Evolutionary conservation across 768 basidiomycete species (phyloP), one percentile per base, ranked within the genome.

Genomic region (Amanita phalloides): DNA sequence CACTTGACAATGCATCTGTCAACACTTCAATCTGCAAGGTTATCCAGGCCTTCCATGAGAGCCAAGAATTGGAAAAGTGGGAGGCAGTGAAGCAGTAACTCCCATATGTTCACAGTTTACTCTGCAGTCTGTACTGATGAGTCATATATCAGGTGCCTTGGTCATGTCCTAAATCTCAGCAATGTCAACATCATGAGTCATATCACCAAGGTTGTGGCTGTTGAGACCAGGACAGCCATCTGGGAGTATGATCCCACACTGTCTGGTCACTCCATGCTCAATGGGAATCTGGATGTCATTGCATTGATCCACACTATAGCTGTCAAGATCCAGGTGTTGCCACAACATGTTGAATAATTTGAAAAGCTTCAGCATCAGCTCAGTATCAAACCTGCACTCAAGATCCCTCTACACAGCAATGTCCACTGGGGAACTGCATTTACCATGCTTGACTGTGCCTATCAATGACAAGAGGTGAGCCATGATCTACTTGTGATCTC

Each of bases 241-340:
- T 70, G 66, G 67, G 63, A 66, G 14, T 68, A 64, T 50, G 61
- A 70, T 26, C 67, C 66, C 0, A 14, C 17, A 0, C 26, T 54
- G n/a, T 4, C 14, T 38, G 2, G 53, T 53, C 23, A 68, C 66
- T 44, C 36, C 46, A 10, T 50, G 49, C 26, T 62, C 59, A 35
- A 26, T 6, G 6, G 39, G 13, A 21, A 21, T 21, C 20, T n/a
- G 39, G 39, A 41, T n/a, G 39, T n/a, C 5, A 41, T 41, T 41
- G 14, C 6, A n/a, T 5, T 21, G 20, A 41, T 6, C 14, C 6
- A 5, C n/a, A 41, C 39, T 14, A 14, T 41, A 41, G 14, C 39
- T 5, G 20, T 41, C 14, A 6, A 41, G 39, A 41, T 41, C 6
- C 39, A 41, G 14, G 39, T n/a, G 6, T 41, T n/a, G n/a, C 7